A percentile compares a stretch with the other conserved stretches of the same genome.
Evolutionary conservation across 2,329 filamentous ascomycete genomes (phyloP).

Genomic region (Trichothecium sympodiale): DNA sequence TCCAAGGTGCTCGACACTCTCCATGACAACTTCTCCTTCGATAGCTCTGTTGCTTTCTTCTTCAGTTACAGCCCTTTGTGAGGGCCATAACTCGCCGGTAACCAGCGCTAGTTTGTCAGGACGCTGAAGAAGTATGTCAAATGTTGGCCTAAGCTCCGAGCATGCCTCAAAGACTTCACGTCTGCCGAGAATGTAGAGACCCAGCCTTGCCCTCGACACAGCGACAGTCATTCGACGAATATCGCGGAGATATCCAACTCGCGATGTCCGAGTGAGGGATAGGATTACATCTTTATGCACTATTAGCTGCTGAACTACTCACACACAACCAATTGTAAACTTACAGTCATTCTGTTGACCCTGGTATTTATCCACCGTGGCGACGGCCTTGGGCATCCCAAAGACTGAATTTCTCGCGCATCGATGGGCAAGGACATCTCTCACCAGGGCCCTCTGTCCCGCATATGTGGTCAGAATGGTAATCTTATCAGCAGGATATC

Average conservation of each 20-base stretch:
- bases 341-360: constrained; percentile 98
- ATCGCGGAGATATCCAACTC: constrained; percentile 86
- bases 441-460: constrained; percentile 78
- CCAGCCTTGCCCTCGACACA: constrained; percentile 80
- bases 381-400: constrained; percentile 78
- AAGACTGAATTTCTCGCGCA: constrained; percentile 79
- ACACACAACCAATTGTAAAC: constrained; percentile 21
- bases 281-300: constrained; percentile 72
- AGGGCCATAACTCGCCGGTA: constrained; percentile 78
- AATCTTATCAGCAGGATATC: constrained; percentile 76
- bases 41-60: constrained; percentile 25
- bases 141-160: constrained; percentile 78
- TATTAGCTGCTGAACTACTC: constrained; percentile 10
- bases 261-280: constrained; percentile 78
- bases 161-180: constrained; percentile 81
- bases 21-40: constrained; percentile 61
- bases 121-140: constrained; percentile 65
- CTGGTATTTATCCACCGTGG: constrained; percentile 97
- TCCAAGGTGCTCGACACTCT: constrained; percentile 84
- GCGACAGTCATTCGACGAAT: constrained; percentile 90
- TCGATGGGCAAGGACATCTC: constrained; percentile 72
- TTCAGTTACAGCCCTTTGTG: constrained; percentile 38
- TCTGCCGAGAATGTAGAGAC: constrained; percentile 84
- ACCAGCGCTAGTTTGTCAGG: constrained; percentile 72
- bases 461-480: constrained; percentile 90